These are phyloP conservation scores for Suhomyces bokatorum DNA, from an alignment of 1,139 yeast genomes.

Conservation along the genomic window DNA sequence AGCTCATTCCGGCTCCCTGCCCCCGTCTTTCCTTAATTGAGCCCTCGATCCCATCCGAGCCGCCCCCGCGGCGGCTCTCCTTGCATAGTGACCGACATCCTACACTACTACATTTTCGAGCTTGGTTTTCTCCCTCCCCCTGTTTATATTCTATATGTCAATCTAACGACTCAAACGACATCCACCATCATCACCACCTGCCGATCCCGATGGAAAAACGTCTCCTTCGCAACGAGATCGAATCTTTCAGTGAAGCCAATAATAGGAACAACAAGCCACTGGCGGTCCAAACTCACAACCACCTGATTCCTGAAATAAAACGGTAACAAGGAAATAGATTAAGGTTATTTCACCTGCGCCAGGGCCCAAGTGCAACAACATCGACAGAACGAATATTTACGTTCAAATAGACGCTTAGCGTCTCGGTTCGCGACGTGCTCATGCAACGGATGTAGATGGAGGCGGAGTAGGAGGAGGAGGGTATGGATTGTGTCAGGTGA, in stretches of 20 bases:
- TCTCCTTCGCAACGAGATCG: too few species aligned
- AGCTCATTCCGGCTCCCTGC: not conserved
- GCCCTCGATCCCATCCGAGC: not conserved
- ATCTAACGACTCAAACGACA: not conserved
- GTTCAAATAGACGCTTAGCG: not conserved
- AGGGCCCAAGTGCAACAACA: not conserved
- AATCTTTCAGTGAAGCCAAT: too few species aligned
- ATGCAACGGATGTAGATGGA: not conserved
- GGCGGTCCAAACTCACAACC: too few species aligned
- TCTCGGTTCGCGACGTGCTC: not conserved
- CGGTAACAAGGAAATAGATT: not conserved
- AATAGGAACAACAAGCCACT: too few species aligned
- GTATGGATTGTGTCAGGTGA: not conserved
- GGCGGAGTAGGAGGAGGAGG: not conserved
- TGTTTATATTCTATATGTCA: slow-evolving; percentile 4
- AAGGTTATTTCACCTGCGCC: not conserved
- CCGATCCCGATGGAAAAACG: too few species aligned
- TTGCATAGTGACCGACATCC: slow-evolving; percentile 2
- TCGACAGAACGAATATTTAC: not conserved
- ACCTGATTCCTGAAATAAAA: too few species aligned
- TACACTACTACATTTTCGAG: slow-evolving; percentile 5
- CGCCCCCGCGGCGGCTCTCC: not conserved
- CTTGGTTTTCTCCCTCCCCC: slow-evolving; percentile 2
- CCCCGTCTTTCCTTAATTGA: slow-evolving; percentile 1
- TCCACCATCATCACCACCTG: too few species aligned